phyloP scores from a whole-genome alignment of 306 rosid species.

The Arachis stenosperma region DNA sequence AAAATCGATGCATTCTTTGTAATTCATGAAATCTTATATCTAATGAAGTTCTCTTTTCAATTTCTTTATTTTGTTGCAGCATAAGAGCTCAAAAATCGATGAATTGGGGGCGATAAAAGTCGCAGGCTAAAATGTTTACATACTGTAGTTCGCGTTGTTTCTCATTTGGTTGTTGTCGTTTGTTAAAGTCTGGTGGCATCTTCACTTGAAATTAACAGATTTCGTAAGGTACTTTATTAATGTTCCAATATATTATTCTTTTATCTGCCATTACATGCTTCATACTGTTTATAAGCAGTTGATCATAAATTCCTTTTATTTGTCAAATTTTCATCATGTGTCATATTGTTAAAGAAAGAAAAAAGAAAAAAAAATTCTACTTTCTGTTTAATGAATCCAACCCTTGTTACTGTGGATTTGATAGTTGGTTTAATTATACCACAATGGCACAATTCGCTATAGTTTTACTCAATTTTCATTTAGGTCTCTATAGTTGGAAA shows the following conservation, averaged over 20 bases:
- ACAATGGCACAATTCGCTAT: no score
- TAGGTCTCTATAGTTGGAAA: background rate
- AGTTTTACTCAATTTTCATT: no score
- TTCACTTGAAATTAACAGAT: constrained; percentile 55
- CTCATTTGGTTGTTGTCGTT: constrained; percentile 61
- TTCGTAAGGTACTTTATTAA: constrained; percentile 69
- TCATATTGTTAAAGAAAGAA: background rate
- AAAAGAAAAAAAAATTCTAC: no score
- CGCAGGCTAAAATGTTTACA: constrained; percentile 69
- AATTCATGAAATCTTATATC: constrained; percentile 19
- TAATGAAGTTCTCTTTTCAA: constrained; percentile 33
- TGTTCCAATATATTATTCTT: constrained; percentile 28
- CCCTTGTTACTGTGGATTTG: no score
- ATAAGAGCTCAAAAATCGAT: constrained; percentile 85
- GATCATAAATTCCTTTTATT: constrained; percentile 9
- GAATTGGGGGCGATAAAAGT: constrained; percentile 87
- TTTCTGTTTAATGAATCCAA: no score
- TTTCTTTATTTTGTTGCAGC: constrained; percentile 58
- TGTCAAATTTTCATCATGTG: background rate
- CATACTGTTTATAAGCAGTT: background rate
- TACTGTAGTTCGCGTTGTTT: constrained; percentile 57
- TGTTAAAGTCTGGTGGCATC: constrained; percentile 68
- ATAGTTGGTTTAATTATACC: no score
- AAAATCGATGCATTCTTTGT: constrained; percentile 16
- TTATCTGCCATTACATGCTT: constrained; percentile 15